Evolutionary conservation across 495 filamentous ascomycete genomes (phyloP).

Genomic region (Neurospora cerealis): DNA sequence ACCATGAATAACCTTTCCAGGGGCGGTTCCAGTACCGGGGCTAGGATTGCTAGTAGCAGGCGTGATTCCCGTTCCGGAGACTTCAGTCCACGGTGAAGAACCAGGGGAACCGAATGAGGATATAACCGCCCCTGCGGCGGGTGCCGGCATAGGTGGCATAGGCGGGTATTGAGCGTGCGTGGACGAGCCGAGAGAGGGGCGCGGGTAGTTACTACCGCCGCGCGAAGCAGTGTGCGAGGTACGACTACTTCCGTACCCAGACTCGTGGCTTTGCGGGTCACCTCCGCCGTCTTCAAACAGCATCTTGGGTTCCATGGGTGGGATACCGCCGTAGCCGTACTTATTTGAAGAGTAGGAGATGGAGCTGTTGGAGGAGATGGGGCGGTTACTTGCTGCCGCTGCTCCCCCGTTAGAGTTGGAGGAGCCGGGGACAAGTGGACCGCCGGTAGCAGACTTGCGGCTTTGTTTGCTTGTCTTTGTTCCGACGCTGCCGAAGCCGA

Average conservation of each 20-base stretch:
- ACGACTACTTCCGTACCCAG: not conserved
- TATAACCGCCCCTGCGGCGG: constrained; percentile 11
- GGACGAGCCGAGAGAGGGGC: not conserved
- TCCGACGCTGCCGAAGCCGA: constrained; percentile 4
- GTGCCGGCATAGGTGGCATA: not conserved
- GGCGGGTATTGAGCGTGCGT: not conserved
- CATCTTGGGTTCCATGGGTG: constrained; percentile 25
- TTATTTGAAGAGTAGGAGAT: not conserved
- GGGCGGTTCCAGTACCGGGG: not conserved
- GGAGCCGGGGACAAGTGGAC: too few relatives aligned
- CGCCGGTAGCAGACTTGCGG: not conserved
- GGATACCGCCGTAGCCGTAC: constrained; percentile 20
- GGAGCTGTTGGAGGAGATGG: not conserved
- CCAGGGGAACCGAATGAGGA: not conserved
- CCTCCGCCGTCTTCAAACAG: constrained; percentile 17
- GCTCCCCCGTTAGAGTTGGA: constrained; percentile 3
- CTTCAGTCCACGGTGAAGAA: not conserved
- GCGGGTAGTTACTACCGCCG: not conserved
- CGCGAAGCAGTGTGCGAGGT: constrained; percentile 13
- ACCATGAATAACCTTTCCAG: not conserved
- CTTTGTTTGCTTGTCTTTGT: constrained; percentile 12
- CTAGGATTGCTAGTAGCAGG: not conserved
- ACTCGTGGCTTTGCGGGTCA: not conserved
- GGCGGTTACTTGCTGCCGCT: constrained; percentile 6
- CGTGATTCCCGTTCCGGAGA: not conserved